These are phyloP conservation scores for Vanrija sp. DNA, from an alignment of 1,284 basidiomycete genomes.

Conservation along the genomic window DNA sequence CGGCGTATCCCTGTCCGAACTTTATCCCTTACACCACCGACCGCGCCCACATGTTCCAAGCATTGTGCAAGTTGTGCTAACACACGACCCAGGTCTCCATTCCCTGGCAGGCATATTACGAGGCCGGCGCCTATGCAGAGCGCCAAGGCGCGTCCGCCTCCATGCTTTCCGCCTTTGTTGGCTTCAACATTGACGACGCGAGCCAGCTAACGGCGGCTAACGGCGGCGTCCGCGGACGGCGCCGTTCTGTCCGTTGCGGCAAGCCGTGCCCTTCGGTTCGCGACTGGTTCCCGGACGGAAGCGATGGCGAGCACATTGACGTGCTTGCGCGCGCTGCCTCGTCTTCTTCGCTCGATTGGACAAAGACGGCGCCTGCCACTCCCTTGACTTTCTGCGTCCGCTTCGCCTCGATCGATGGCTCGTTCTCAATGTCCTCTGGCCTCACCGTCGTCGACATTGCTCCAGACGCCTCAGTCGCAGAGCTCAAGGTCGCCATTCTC, in stretches of 20 bases:
- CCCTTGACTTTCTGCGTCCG: constrained; percentile 9
- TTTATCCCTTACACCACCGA: not conserved
- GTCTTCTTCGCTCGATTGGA: constrained; percentile 4
- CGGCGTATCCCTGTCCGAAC: not conserved
- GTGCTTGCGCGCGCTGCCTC: constrained; percentile 32
- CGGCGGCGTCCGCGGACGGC: constrained; percentile 12
- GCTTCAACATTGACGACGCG: constrained; percentile 43
- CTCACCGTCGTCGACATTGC: constrained; percentile 33
- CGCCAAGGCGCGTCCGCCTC: constrained; percentile 29
- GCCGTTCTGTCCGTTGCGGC: not conserved
- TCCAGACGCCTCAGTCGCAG: constrained; percentile 26
- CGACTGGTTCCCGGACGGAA: constrained; percentile 19
- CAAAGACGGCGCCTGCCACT: not conserved
- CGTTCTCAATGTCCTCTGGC: not conserved
- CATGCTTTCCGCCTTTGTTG: constrained; percentile 38
- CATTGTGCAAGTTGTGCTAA: not conserved
- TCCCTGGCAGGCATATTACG: constrained; percentile 37
- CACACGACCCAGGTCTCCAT: constrained; percentile 33
- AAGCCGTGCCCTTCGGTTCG: constrained; percentile 8
- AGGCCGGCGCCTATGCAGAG: constrained; percentile 33
- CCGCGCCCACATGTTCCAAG: not conserved
- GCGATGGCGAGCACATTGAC: constrained; percentile 10
- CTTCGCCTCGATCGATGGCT: not conserved
- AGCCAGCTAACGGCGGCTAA: constrained; percentile 25
- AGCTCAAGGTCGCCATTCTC: constrained; percentile 38